Evolutionary conservation across 2,329 filamentous ascomycete genomes (phyloP), one percentile per base, ranked within the genome.

Genomic region (Ceratocystis papillata): DNA sequence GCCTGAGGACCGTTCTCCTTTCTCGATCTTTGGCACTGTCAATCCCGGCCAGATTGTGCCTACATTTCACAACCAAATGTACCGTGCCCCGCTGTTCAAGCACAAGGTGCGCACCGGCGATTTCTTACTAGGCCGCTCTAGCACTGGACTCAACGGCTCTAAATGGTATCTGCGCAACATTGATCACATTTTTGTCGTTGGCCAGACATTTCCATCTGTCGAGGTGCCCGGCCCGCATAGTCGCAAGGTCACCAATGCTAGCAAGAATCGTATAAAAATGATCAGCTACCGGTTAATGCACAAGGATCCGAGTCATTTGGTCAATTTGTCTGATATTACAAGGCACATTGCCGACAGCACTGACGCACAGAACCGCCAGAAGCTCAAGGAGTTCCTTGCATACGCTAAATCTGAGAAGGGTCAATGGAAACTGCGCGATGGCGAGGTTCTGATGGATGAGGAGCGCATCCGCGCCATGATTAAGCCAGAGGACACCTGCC

Each of bases 211-310:
- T 72, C 94, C 94, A 0, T 90, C 89, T 0, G 85, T 93, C 37
- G 92, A 97, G 72, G 88, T 99, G 4, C 94, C 94, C 2, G 92
- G 92, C 0, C 93, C 92, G 2, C 92, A 97, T 74, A 95, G 91
- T 46, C 83, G 94, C 68, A 96, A 94, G 75, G 93, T 97, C 37
- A 99, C 94, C 0, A 96, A 95, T 67, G 91, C 93, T n/a, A 87
- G 90, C 45, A 99, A 99, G 79, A 96, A 94, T 75, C 86, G 94
- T 45, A 86, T 99, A 75, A 96, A 94, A 78, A 96, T 96, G 87
- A 86, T 99, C 48, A 89, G 91, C 0, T 96, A 90, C 74, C 88
- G 94, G 63, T 86, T 96, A 74, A 89, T 96, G 71, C 83, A 87
- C 69, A 89, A 89, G 71, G 90, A 87, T 71, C 79, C 84, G 20